Conservation (phyloP, 305 asterid species). For the Fraxinus dipetala region DNA sequence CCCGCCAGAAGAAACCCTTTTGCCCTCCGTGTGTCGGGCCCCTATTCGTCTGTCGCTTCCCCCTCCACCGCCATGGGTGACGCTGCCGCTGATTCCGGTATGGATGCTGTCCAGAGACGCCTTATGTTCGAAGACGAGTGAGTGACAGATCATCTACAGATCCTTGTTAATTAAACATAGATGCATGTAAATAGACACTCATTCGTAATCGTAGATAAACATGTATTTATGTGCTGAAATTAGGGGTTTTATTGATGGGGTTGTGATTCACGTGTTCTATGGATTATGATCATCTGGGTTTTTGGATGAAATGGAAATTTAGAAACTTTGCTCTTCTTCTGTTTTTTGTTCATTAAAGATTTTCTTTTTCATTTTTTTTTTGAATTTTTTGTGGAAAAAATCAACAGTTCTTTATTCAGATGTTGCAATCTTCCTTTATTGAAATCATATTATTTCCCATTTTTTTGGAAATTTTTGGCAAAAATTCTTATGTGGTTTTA, state of each 20-base stretch:
- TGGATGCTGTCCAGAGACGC: conserved; percentile 96
- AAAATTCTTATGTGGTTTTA: background rate
- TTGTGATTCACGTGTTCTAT: background rate
- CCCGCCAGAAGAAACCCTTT: background rate
- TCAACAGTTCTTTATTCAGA: background rate
- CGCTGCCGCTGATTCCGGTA: conserved; percentile 55
- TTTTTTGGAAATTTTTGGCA: background rate
- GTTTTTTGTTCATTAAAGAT: background rate
- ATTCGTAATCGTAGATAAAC: background rate
- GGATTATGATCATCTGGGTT: background rate
- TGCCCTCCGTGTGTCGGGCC: conserved; percentile 6
- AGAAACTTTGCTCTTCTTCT: background rate
- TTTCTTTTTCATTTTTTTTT: background rate
- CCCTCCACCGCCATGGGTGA: conserved; percentile 47
- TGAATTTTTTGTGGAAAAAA: background rate
- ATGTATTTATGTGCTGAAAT: background rate
- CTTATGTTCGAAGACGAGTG: conserved; percentile 99
- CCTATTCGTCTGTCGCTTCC: conserved; percentile 20
- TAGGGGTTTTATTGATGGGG: background rate
- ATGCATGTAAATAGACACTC: background rate
- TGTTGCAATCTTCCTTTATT: background rate
- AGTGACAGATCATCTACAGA: background rate
- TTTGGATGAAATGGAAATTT: background rate
- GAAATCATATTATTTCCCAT: background rate
- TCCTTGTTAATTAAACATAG: background rate